Percentiles rank a stretch among this genome's conserved stretches.
These are phyloP conservation scores for Thermoascus crustaceus DNA, from an alignment of 2,329 filamentous ascomycete species.

Conservation along the genomic window DNA sequence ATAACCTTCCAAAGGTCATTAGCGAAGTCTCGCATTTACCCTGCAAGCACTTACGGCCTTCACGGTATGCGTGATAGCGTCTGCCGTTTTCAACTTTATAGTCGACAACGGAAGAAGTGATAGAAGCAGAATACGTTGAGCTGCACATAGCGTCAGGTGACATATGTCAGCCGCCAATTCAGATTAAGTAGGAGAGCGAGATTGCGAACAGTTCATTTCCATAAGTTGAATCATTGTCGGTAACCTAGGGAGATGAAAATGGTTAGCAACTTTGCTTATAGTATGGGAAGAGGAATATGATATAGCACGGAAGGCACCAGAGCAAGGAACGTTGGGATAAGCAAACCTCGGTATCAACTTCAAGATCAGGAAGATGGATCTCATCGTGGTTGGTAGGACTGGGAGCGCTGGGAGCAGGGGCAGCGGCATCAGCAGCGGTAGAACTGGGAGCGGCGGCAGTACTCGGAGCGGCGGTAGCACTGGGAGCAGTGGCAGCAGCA, in stretches of 20 bases:
- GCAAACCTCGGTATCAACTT: not conserved
- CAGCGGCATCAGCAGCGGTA: no score
- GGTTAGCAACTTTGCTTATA: not conserved
- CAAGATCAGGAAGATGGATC: no score
- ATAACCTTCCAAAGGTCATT: constrained; percentile 3
- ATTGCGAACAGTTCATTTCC: not conserved
- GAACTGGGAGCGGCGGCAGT: no score
- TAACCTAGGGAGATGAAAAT: not conserved
- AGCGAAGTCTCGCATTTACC: not conserved
- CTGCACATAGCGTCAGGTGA: no score
- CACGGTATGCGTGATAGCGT: constrained; percentile 1
- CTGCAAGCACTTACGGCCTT: not conserved
- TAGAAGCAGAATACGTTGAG: not conserved
- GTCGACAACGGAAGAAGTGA: not conserved
- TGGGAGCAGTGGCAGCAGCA: no score
- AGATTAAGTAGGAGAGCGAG: not conserved
- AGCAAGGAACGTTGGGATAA: not conserved
- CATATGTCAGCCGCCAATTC: not conserved
- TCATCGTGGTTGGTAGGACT: no score
- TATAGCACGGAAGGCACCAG: no score
- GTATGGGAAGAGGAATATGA: no score
- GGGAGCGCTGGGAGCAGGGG: no score
- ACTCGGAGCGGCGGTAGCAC: no score
- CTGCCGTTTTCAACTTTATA: not conserved
- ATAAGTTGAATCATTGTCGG: not conserved